phyloP scores from a whole-genome alignment of 495 filamentous ascomycete genomes.

The Neurospora tetraspora region DNA sequence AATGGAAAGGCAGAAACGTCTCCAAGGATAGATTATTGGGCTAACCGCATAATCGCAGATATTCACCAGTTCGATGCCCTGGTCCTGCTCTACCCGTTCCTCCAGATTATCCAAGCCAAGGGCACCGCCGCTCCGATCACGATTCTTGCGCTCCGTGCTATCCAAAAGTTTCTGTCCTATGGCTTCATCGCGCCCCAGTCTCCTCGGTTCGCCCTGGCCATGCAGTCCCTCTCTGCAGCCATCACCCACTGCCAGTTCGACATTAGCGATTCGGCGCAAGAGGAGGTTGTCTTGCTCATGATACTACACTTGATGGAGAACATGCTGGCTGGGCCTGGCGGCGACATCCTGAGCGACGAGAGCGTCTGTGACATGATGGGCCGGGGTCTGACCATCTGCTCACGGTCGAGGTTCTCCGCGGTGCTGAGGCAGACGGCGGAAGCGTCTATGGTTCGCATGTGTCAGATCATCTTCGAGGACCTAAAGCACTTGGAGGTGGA shows the following conservation, averaged over 20 bases:
- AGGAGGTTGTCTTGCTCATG: slow-evolving; percentile 86
- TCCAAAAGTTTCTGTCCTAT: slow-evolving; percentile 95
- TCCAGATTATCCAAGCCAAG: slow-evolving; percentile 94
- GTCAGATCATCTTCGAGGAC: slow-evolving; percentile 90
- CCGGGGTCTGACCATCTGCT: slow-evolving; percentile 94
- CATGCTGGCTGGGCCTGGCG: slow-evolving; percentile 88
- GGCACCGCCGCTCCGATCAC: slow-evolving; percentile 95
- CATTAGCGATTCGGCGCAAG: slow-evolving; percentile 84
- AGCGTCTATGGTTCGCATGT: slow-evolving; percentile 97
- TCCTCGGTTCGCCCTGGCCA: slow-evolving; percentile 75
- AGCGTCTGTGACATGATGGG: slow-evolving; percentile 99
- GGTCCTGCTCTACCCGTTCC: slow-evolving; percentile 83
- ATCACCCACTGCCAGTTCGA: slow-evolving; percentile 98
- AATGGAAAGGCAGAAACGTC: background rate
- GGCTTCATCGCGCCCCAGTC: slow-evolving; percentile 76
- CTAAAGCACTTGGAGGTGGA: slow-evolving; percentile 77
- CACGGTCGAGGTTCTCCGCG: slow-evolving; percentile 83
- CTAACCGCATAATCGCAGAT: slow-evolving; percentile 40
- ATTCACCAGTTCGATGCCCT: slow-evolving; percentile 85
- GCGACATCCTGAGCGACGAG: slow-evolving; percentile 85
- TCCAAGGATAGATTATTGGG: background rate
- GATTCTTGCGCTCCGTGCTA: slow-evolving; percentile 85
- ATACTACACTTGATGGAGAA: slow-evolving; percentile 97
- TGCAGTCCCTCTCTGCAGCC: slow-evolving; percentile 89
- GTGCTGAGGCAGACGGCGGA: slow-evolving; percentile 85